Conservation (phyloP, 371 early-diverging fungal genomes). For the Lichtheimia corymbifera region DNA sequence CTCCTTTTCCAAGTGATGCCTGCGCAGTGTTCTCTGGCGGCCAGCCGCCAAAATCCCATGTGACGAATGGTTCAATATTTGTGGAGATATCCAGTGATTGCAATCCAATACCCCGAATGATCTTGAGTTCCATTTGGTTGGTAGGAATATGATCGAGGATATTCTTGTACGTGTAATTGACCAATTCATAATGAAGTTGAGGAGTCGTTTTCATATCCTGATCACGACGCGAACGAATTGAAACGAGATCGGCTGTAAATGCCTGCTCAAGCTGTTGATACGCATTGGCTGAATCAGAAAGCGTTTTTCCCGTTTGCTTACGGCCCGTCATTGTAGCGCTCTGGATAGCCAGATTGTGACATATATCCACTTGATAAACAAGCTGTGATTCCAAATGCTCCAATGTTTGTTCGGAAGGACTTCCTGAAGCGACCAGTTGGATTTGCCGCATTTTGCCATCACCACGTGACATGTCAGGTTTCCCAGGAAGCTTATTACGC, state of each 20-base stretch:
- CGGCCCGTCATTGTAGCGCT: slow-evolving; percentile 23
- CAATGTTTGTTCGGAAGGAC: slow-evolving; percentile 22
- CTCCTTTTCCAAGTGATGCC: slow-evolving; percentile 64
- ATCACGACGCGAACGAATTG: slow-evolving; percentile 46
- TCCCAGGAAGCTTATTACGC: slow-evolving; percentile 30
- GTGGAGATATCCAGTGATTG: slow-evolving; percentile 54
- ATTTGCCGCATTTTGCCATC: slow-evolving; percentile 40
- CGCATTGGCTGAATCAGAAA: slow-evolving; percentile 13
- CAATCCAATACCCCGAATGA: slow-evolving; percentile 59
- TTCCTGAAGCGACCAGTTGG: slow-evolving; percentile 8
- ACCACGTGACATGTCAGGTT: slow-evolving; percentile 42
- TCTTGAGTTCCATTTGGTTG: slow-evolving; percentile 68
- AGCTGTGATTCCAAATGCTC: slow-evolving; percentile 57
- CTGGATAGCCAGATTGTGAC: slow-evolving; percentile 60
- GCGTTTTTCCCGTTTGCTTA: slow-evolving; percentile 13
- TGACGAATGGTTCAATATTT: slow-evolving; percentile 67
- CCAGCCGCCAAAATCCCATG: slow-evolving; percentile 76
- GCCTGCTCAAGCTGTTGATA: slow-evolving; percentile 62
- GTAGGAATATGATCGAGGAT: slow-evolving; percentile 56
- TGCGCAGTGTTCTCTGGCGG: slow-evolving; percentile 63
- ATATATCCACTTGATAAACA: slow-evolving; percentile 62
- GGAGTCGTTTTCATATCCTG: slow-evolving; percentile 40
- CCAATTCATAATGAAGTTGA: slow-evolving; percentile 61
- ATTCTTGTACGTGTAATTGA: slow-evolving; percentile 62
- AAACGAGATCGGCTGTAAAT: slow-evolving; percentile 60